These are phyloP conservation scores for Torrubiella hemipterigena DNA, from an alignment of 2,329 filamentous ascomycete genomes.

Conservation along the genomic window DNA sequence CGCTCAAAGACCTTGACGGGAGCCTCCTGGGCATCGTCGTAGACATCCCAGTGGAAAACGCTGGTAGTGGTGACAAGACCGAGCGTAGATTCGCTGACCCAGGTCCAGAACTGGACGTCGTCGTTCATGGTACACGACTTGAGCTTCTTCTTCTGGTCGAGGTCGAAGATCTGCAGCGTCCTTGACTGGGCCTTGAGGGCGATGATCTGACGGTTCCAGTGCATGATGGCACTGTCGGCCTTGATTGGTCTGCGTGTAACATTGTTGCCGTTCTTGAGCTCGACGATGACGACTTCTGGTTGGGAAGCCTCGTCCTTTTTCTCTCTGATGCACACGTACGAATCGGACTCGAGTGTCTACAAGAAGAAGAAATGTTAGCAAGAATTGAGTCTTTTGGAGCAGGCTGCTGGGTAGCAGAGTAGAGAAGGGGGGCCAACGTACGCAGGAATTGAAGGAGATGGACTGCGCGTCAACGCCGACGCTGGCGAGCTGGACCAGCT, in stretches of 20 bases:
- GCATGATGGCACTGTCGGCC: conserved; percentile 99
- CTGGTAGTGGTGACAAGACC: conserved; percentile 84
- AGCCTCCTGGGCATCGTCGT: conserved; percentile 65
- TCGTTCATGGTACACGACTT: conserved; percentile 96
- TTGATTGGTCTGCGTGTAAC: conserved; percentile 92
- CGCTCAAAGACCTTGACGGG: conserved; percentile 91
- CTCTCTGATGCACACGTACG: conserved; percentile 92
- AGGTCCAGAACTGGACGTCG: conserved; percentile 98
- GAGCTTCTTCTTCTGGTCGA: conserved; percentile 84
- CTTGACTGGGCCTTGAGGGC: conserved; percentile 88
- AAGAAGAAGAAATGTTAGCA: conserved; percentile 7
- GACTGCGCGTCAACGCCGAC: conserved; percentile 33
- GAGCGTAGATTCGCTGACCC: conserved; percentile 82
- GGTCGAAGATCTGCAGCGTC: conserved; percentile 95
- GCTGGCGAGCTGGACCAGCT: conserved; percentile 60
- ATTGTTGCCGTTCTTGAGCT: conserved; percentile 96
- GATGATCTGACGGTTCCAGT: conserved; percentile 93
- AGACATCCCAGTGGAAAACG: conserved; percentile 97
- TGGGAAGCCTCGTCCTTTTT: conserved; percentile 75
- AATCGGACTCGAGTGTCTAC: conserved; percentile 95
- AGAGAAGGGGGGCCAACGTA: conserved; percentile 29
- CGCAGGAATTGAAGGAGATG: conserved; percentile 73
- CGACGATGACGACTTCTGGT: conserved; percentile 92
- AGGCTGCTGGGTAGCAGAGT: conserved; percentile 7
- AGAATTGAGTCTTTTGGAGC: conserved; percentile 7